Evolutionary conservation across 139 green algal species (phyloP), one percentile per base, ranked within the genome.

Genomic region (Tetradesmus lagerheimii): DNA sequence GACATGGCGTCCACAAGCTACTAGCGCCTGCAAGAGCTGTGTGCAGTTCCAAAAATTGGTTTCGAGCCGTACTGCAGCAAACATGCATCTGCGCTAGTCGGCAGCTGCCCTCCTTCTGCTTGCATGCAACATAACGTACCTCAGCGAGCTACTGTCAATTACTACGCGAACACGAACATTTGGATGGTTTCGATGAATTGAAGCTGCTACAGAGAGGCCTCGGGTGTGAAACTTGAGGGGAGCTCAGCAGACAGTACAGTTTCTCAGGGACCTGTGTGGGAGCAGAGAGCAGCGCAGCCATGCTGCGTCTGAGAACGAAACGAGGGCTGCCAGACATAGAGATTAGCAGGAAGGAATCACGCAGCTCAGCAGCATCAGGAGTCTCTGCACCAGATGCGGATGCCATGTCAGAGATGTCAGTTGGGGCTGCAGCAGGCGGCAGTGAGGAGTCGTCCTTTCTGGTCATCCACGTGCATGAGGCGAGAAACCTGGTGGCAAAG

Each of bases 401-500:
- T 79, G 71, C 31, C 25, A 27, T 79, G 71, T 38, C 71, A 38
- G 71, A 79, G n/a, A n/a, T 79, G 31, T 37, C 71, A n/a, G 71
- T 38, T 41, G 71, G n/a, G 71, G 71, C 71, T 34, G 71, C 71
- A 38, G n/a, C 71, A 25, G 71, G 71, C 71, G 41, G 31, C n/a
- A 79, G 12, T 39, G 31, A 79, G 9, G 31, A 79, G 71, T 37
- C 71, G 6, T 38, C n/a, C 4, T 91, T 87, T 37, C 78, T 91
- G 11, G 71, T 50, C 16, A 86, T 91, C 16, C 20, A 20, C n/a
- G 87, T 91, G 38, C 77, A 66, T 20, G 87, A 91, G 41, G 87
- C 87, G 23, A 39, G 87, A 5, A 86, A 86, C 57, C 57, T 91
- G 53, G 62, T 91, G 39, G 77, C 78, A 3, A 91, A 91, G 41